phyloP scores from a whole-genome alignment of 148 eudicot species.

The Amaranthus palmeri region DNA sequence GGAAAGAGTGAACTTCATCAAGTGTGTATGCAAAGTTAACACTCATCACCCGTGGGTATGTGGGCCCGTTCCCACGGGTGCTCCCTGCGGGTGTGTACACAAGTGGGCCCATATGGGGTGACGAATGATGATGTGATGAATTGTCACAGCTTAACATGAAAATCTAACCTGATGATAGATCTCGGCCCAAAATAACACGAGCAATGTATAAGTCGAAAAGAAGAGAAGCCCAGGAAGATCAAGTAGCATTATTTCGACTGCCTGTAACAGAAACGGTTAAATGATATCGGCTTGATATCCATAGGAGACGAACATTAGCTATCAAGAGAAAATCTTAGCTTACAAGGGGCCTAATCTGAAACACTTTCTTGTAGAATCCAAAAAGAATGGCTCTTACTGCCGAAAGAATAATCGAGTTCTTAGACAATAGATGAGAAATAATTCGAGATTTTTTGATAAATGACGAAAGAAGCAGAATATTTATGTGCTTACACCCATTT shows the following conservation, averaged over 20 bases:
- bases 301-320: neutral
- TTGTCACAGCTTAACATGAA: too few species aligned
- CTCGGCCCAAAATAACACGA: constrained; percentile 82
- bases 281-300: neutral
- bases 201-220: constrained; percentile 68
- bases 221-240: constrained; percentile 78
- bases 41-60: too few species aligned
- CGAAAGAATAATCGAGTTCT: constrained; percentile 2
- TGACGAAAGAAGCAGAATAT: constrained; percentile 11
- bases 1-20: too few species aligned
- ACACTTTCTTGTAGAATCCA: constrained; percentile 44
- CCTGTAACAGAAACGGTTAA: constrained; percentile 27
- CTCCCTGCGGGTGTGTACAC: too few species aligned
- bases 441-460: neutral
- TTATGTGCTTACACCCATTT: constrained; percentile 54
- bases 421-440: neutral
- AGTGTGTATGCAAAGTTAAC: too few species aligned
- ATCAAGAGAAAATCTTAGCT: constrained; percentile 9
- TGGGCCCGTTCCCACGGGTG: too few species aligned
- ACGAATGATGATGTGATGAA: too few species aligned
- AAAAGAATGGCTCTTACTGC: constrained; percentile 64
- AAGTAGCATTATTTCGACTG: constrained; percentile 46
- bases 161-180: constrained; percentile 63
- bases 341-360: constrained; percentile 36
- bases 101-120: too few species aligned